Conservation (phyloP, 331 rosid species). For the Prunus yedoensis region DNA sequence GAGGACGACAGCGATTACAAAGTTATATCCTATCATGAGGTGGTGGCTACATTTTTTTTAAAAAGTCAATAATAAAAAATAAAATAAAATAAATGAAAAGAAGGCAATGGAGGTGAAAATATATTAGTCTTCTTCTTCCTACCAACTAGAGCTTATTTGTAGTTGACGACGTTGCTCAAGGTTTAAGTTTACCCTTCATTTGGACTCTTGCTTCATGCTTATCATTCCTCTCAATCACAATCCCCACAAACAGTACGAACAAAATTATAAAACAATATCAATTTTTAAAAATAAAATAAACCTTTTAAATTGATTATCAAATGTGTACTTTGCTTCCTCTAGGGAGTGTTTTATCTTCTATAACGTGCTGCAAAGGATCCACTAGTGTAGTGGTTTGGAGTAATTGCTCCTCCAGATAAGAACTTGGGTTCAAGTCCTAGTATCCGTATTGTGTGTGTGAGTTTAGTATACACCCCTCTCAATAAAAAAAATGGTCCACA, state of each 20-base stretch:
- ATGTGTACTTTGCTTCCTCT: constrained; percentile 3
- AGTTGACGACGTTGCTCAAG: constrained; percentile 33
- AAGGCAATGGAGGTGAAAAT: neutral
- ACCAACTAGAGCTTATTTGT: constrained; percentile 32
- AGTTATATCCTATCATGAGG: neutral
- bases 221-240: constrained; percentile 7
- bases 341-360: constrained; percentile 2
- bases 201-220: neutral
- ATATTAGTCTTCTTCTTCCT: constrained; percentile 27
- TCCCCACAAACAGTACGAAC: neutral
- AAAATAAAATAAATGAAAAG: neutral
- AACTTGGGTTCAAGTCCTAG: rapidly evolving
- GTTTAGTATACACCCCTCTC: too few relatives aligned
- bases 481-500: too few relatives aligned
- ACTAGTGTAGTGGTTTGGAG: too few relatives aligned
- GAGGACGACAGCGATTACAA: neutral
- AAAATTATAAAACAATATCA: too few relatives aligned
- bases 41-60: too few relatives aligned
- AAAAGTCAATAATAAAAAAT: neutral
- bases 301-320: constrained; percentile 4
- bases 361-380: neutral
- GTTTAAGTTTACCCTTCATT: constrained; percentile 32
- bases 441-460: too few relatives aligned
- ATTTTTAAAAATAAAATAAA: neutral
- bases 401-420: too few relatives aligned